Base-by-base conservation (phyloP, 345 rosid species). In the Capsella bursapastoris region DNA sequence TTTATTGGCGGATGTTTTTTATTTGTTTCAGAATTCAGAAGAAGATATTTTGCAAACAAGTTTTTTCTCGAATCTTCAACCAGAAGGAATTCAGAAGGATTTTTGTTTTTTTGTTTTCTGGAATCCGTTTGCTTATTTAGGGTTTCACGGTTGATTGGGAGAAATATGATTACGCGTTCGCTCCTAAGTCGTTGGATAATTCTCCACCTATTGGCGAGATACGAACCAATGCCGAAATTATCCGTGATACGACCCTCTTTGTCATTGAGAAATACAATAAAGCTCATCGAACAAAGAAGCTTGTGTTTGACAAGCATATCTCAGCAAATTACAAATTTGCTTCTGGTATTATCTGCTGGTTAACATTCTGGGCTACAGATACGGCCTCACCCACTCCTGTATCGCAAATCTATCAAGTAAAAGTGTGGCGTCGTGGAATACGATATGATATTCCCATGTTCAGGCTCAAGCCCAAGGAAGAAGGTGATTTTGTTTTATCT, bases 71-170 rank as follows among this genome's bases (percentile, higher is more conserved):
- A 18, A 18, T 18, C 0, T 18, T 18, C 18, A 18, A 18, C 18
- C 18, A 18, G 18, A 18, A 18, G 18, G 18, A 6, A 6, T 7
- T n/a, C n/a, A n/a, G n/a, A n/a, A n/a, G n/a, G n/a, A n/a, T n/a
- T n/a, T n/a, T n/a, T n/a, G n/a, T n/a, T n/a, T n/a, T n/a, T n/a
- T n/a, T n/a, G n/a, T n/a, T n/a, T n/a, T n/a, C n/a, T n/a, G 18
- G 18, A 6, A 6, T 7, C 7, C 38, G 5, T n/a, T 4, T 4
- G 28, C 3, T 4, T 7, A 56, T 40, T 61, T 45, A 69, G 63
- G 73, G 73, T 16, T 68, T 68, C 32, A 14, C 14, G 0, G 37
- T 68, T 7, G 53, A 68, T 28, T 68, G 73, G 73, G 64, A 68
- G 28, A 29, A 16, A 4, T 68, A 43, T 56, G 64, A 68, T 31